Percentiles rank a stretch among this genome's conserved stretches.
Evolutionary conservation across 1,139 yeast genomes (phyloP).

Genomic region (Candida mesenterica): DNA sequence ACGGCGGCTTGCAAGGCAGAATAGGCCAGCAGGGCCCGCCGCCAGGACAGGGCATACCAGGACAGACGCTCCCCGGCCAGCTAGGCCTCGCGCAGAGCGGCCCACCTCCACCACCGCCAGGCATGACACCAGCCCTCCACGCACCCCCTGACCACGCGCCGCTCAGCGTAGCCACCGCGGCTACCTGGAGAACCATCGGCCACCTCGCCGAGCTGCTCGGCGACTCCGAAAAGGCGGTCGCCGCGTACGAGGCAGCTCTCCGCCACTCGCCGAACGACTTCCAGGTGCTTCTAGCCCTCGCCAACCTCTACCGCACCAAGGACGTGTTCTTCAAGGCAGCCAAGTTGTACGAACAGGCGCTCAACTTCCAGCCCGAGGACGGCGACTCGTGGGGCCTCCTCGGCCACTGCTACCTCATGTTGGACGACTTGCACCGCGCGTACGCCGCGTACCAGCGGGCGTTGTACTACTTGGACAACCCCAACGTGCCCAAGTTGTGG

Average conservation of each 20-base stretch:
- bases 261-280: slow-evolving; percentile 85
- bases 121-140: slow-evolving; percentile 12
- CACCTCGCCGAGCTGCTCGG: slow-evolving; percentile 87
- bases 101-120: slow-evolving; percentile 14
- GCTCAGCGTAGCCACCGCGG: slow-evolving; percentile 71
- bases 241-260: slow-evolving; percentile 87
- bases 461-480: slow-evolving; percentile 82
- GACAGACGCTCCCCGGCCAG: slow-evolving; percentile 9
- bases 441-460: slow-evolving; percentile 97
- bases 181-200: slow-evolving; percentile 92
- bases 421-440: slow-evolving; percentile 93
- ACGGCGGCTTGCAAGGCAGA: neutral
- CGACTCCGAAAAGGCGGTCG: slow-evolving; percentile 84
- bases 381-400: slow-evolving; percentile 98
- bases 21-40: slow-evolving; percentile 2
- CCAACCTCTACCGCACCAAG: slow-evolving; percentile 81
- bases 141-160: slow-evolving; percentile 7
- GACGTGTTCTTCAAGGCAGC: slow-evolving; percentile 94
- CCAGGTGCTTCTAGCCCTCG: slow-evolving; percentile 80
- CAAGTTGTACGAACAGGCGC: slow-evolving; percentile 84
- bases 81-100: slow-evolving; percentile 11
- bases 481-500: slow-evolving; percentile 96
- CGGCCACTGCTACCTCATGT: slow-evolving; percentile 95
- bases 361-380: slow-evolving; percentile 77
- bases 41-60: neutral